phyloP scores from a whole-genome alignment of 352 stramenopile species.

The Phytophthora citricola region DNA sequence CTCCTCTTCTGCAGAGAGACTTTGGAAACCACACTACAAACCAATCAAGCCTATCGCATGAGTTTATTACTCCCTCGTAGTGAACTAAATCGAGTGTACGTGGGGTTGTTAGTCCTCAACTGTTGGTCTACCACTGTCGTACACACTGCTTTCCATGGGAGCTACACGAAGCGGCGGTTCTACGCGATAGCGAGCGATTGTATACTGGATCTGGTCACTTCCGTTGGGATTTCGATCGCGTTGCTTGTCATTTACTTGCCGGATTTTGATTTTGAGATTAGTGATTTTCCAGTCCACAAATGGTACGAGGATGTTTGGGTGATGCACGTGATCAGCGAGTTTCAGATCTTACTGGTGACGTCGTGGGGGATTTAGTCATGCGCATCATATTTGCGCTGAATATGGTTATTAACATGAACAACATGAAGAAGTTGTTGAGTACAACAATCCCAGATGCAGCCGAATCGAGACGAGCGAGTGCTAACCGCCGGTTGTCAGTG shows the following conservation, averaged over 20 bases:
- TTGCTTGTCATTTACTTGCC: constrained; percentile 21
- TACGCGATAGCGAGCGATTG: constrained; percentile 23
- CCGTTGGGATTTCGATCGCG: constrained; percentile 27
- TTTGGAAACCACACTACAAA: constrained; percentile 35
- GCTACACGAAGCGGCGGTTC: constrained; percentile 2
- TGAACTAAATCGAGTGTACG: constrained; percentile 27
- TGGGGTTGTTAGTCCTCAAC: constrained; percentile 35
- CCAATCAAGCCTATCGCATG: constrained; percentile 33
- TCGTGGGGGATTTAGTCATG: constrained; percentile 45
- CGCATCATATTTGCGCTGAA: constrained; percentile 48
- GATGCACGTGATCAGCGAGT: constrained; percentile 32
- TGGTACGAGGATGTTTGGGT: constrained; percentile 26
- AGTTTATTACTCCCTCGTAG: constrained; percentile 32
- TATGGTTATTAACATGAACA: constrained; percentile 39
- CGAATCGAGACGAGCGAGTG: too few relatives aligned
- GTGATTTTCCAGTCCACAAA: not conserved
- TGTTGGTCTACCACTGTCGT: constrained; percentile 34
- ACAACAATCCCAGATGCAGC: too few relatives aligned
- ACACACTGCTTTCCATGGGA: constrained; percentile 3
- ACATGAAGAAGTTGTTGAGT: constrained; percentile 39
- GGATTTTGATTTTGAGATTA: constrained; percentile 14
- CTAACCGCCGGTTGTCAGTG: too few relatives aligned
- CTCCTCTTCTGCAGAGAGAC: constrained; percentile 27
- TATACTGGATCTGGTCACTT: constrained; percentile 33
- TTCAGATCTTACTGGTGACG: constrained; percentile 40